Percentiles rank a stretch among this genome's conserved stretches.
These are phyloP conservation scores for Globisporangium paroecandrum DNA, from an alignment of 352 stramenopile genomes.

Conservation along the genomic window DNA sequence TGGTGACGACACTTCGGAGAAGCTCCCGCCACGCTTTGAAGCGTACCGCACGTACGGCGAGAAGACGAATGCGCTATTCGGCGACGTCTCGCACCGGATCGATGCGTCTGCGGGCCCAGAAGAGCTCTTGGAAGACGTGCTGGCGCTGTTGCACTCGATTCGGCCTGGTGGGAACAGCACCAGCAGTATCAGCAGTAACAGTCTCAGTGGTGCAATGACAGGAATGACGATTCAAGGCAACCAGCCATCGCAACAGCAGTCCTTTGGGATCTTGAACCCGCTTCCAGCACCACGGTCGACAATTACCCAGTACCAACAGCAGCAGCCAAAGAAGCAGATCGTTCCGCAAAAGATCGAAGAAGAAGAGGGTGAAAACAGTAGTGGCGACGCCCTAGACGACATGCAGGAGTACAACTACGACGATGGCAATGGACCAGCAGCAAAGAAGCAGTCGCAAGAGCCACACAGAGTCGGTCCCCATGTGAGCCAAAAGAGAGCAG, in stretches of 20 bases:
- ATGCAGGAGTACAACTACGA: conserved; percentile 37
- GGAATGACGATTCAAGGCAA: conserved; percentile 7
- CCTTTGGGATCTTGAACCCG: neutral
- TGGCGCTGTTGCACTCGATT: conserved; percentile 36
- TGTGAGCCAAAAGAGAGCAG: neutral
- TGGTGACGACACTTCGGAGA: conserved; percentile 53
- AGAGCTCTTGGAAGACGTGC: conserved; percentile 40
- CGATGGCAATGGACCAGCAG: conserved; percentile 4
- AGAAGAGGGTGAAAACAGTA: conserved; percentile 37
- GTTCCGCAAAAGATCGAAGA: conserved; percentile 48
- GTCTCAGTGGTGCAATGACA: neutral
- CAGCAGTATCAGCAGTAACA: conserved; percentile 14
- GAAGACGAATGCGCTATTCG: conserved; percentile 47
- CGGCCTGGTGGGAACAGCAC: neutral
- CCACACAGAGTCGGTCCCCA: neutral
- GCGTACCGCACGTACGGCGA: conserved; percentile 61
- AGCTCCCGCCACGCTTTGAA: conserved; percentile 57
- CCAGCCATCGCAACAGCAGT: conserved; percentile 4
- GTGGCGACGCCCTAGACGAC: conserved; percentile 29
- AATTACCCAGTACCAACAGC: conserved; percentile 7
- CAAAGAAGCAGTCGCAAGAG: conserved; percentile 4
- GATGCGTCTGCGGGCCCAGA: conserved; percentile 32
- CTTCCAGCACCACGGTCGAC: neutral
- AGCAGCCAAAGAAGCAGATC: conserved; percentile 24
- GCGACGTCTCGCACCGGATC: conserved; percentile 38